Conservation (phyloP, 345 rosid species). For the Raphanus sativus region DNA sequence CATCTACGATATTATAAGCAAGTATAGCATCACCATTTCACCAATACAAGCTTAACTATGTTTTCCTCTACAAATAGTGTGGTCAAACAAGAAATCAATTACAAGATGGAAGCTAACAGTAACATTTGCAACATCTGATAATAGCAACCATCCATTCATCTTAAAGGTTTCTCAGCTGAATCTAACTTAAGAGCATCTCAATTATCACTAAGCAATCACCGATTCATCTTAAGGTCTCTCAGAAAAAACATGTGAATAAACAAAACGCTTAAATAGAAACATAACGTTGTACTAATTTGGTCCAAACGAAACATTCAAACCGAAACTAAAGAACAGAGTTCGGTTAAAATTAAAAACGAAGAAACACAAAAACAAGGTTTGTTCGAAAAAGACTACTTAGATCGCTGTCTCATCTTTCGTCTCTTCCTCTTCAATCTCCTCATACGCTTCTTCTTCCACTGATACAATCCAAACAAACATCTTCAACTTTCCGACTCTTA, state of each 20-base stretch:
- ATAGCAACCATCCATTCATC: neutral
- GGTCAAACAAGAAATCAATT: neutral
- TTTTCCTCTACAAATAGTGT: neutral
- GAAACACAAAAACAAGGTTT: neutral
- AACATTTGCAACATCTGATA: neutral
- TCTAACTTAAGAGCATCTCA: neutral
- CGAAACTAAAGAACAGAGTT: constrained; percentile 9
- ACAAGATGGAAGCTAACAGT: too few relatives aligned
- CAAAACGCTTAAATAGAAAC: neutral
- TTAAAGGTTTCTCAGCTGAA: neutral
- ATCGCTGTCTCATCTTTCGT: constrained; percentile 98
- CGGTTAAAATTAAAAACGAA: neutral
- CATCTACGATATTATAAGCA: too few relatives aligned
- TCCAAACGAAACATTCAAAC: constrained; percentile 17
- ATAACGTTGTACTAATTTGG: constrained; percentile 3
- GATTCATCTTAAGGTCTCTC: too few relatives aligned
- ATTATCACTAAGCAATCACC: neutral
- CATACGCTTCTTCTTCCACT: constrained; percentile 99
- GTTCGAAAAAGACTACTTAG: constrained; percentile 56
- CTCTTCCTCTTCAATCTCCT: constrained; percentile 99
- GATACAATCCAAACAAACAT: constrained; percentile 20
- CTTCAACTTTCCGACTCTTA: neutral
- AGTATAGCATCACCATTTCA: too few relatives aligned
- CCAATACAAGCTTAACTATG: neutral
- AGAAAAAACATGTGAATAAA: neutral